phyloP scores from a whole-genome alignment of 192 early-diverging fungal genomes.

The Allomyces macrogynus region DNA sequence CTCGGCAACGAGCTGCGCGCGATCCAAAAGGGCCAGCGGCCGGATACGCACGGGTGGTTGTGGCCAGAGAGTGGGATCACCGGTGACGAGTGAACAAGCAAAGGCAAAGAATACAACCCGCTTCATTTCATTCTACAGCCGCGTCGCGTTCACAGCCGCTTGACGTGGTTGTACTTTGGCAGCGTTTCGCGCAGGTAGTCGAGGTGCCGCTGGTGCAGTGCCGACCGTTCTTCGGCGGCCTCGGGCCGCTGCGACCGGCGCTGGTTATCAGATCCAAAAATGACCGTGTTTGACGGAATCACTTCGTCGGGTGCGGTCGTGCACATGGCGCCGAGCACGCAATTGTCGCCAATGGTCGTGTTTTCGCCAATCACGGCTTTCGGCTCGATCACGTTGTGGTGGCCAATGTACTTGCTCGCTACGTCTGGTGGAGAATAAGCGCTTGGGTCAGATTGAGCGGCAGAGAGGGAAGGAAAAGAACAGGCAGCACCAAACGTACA shows the following conservation, averaged over 20 bases:
- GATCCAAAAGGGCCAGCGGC: slow-evolving; percentile 42
- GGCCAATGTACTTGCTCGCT: neutral
- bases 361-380: slow-evolving; percentile 13
- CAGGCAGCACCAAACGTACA: slow-evolving; percentile 3
- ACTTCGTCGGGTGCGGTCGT: slow-evolving; percentile 8
- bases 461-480: no score
- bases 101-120: no score
- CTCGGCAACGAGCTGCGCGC: slow-evolving; percentile 35
- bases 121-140: no score
- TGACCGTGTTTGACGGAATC: slow-evolving; percentile 15
- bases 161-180: neutral
- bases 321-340: slow-evolving; percentile 19
- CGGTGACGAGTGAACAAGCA: no score
- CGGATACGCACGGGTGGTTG: slow-evolving; percentile 45
- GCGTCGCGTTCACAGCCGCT: neutral
- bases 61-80: slow-evolving; percentile 19
- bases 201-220: slow-evolving; percentile 17
- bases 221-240: slow-evolving; percentile 7
- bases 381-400: slow-evolving; percentile 8
- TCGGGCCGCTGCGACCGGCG: slow-evolving; percentile 11
- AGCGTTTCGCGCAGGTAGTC: slow-evolving; percentile 18
- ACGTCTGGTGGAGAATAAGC: neutral
- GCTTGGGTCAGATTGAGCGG: no score
- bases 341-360: slow-evolving; percentile 15
- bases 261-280: slow-evolving; percentile 10